Conservation (phyloP, 1,139 yeast genomes). For the Saccharomyces uvarum region DNA sequence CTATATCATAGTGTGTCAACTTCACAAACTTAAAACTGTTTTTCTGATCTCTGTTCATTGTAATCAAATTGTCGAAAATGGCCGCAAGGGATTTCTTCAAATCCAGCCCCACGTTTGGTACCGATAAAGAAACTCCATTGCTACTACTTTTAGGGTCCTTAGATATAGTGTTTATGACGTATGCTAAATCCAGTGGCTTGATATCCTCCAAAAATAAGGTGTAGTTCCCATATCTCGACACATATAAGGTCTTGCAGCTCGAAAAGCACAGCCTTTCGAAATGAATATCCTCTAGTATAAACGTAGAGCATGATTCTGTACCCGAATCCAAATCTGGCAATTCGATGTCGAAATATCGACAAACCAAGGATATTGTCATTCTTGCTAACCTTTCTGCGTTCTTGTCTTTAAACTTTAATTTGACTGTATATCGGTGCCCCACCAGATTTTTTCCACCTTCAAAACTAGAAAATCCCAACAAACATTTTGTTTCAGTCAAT, state of each 20-base stretch:
- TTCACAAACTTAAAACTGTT: constrained; percentile 17
- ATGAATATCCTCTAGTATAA: constrained; percentile 13
- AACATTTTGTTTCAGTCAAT: constrained; percentile 9
- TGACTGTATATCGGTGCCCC: background rate
- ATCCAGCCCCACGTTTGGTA: background rate
- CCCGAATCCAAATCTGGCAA: constrained; percentile 9
- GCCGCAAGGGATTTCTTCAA: constrained; percentile 5
- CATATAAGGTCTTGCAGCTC: constrained; percentile 15
- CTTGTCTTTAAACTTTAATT: background rate
- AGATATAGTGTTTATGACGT: constrained; percentile 3
- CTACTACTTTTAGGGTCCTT: background rate
- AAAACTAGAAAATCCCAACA: constrained; percentile 17
- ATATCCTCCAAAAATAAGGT: constrained; percentile 12
- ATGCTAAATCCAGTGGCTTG: constrained; percentile 7
- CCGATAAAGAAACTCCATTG: background rate
- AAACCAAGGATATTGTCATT: constrained; percentile 17
- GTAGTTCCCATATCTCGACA: constrained; percentile 8
- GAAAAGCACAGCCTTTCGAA: constrained; percentile 14
- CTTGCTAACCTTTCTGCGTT: constrained; percentile 12
- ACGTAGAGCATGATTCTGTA: constrained; percentile 6
- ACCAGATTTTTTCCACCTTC: constrained; percentile 5
- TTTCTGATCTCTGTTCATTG: constrained; percentile 10
- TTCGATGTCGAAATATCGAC: constrained; percentile 15
- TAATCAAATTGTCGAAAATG: constrained; percentile 18
- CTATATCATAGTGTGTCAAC: constrained; percentile 8